A percentile compares a stretch with the other conserved stretches of the same genome.
Conservation (phyloP, 2,329 filamentous ascomycete species). For the Fusarium irregulare region DNA sequence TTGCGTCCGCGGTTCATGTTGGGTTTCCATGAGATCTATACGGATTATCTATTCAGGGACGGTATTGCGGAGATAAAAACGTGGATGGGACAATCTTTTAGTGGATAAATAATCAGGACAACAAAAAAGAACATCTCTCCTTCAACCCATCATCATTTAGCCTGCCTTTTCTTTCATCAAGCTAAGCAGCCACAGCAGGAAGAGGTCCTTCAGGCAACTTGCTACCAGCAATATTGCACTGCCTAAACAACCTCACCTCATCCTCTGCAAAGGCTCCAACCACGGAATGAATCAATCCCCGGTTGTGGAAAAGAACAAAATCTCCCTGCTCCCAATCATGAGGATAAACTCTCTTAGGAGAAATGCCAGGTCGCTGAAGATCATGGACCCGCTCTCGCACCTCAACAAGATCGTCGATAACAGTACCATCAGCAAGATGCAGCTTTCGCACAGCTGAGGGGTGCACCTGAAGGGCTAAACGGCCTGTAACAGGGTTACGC, state of each 20-base stretch:
- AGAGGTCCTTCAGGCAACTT: conserved; percentile 64
- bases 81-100: conserved; percentile 13
- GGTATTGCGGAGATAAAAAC: conserved; percentile 38
- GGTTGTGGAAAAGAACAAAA: conserved; percentile 82
- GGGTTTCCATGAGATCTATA: conserved; percentile 43
- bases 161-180: neutral
- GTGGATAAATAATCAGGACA: neutral
- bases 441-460: conserved; percentile 77
- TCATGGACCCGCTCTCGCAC: conserved; percentile 76
- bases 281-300: conserved; percentile 79
- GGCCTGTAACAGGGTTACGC: conserved; percentile 78
- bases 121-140: neutral
- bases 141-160: neutral
- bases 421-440: conserved; percentile 72
- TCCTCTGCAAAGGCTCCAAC: conserved; percentile 78
- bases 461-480: conserved; percentile 78
- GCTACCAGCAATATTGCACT: conserved; percentile 82
- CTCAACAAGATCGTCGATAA: conserved; percentile 74
- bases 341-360: conserved; percentile 74
- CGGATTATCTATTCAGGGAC: conserved; percentile 44
- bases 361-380: conserved; percentile 78
- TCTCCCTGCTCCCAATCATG: conserved; percentile 84
- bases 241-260: conserved; percentile 80
- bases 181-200: neutral
- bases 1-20: conserved; percentile 25